Conservation (phyloP, 1,139 yeast genomes). For the Lodderomyces metapsilosis region DNA sequence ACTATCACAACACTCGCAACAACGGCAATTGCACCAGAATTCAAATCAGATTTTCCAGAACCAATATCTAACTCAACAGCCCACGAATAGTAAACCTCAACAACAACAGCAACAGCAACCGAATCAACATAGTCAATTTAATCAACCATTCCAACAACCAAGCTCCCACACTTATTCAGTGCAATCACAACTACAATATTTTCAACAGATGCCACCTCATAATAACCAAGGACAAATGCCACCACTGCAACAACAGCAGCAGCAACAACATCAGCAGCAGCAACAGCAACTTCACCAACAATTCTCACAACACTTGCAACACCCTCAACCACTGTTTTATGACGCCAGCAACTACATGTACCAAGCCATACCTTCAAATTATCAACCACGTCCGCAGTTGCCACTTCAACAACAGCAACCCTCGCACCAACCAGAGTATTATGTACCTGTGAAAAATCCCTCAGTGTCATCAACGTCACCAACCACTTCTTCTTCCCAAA, state of each 20-base stretch:
- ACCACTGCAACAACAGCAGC: constrained; percentile 11
- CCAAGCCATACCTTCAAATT: constrained; percentile 4
- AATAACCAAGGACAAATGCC: not conserved
- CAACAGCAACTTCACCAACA: constrained; percentile 11
- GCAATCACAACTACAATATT: constrained; percentile 4
- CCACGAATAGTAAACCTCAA: not conserved
- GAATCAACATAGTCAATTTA: constrained; percentile 2
- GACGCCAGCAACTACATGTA: constrained; percentile 2
- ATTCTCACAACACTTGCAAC: constrained; percentile 7
- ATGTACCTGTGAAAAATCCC: not conserved
- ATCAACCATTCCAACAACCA: constrained; percentile 7
- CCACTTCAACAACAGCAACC: constrained; percentile 8
- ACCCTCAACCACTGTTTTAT: constrained; percentile 6
- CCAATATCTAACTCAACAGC: not conserved
- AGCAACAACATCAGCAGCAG: constrained; percentile 13
- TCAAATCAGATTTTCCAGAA: not conserved
- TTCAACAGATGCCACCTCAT: constrained; percentile 1
- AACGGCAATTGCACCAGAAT: not conserved
- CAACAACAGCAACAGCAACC: constrained; percentile 4
- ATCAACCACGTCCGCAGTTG: constrained; percentile 9
- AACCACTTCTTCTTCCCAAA: constrained; percentile 4
- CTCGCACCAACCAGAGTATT: constrained; percentile 7
- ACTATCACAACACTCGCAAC: not conserved
- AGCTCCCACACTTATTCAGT: not conserved
- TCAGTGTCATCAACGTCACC: constrained; percentile 9